Conservation (phyloP, 495 filamentous ascomycete genomes). For the Margaritispora aquatica region DNA sequence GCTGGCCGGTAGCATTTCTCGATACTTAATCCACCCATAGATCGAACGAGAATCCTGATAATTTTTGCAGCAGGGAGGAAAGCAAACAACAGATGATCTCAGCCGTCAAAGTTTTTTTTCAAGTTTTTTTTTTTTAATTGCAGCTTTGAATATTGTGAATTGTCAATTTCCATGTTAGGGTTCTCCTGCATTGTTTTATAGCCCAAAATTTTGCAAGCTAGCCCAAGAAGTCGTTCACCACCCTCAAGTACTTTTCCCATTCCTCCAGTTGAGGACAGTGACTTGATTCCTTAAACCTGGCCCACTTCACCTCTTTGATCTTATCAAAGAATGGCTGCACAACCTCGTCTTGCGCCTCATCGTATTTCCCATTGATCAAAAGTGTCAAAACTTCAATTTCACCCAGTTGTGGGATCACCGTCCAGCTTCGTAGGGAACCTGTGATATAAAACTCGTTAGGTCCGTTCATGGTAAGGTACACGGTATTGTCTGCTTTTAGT, state of each 20-base stretch:
- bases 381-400: conserved; percentile 36
- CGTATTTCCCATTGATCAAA: conserved; percentile 44
- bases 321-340: conserved; percentile 38
- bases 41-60: no score
- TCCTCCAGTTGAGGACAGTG: conserved; percentile 42
- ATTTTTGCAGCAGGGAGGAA: no score
- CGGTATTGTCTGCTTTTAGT: conserved; percentile 36
- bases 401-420: conserved; percentile 25
- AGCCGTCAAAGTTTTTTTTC: no score
- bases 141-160: no score
- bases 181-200: not conserved
- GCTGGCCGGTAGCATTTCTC: no score
- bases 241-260: conserved; percentile 29
- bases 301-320: conserved; percentile 41
- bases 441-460: conserved; percentile 40
- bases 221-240: conserved; percentile 17
- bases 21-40: no score
- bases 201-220: not conserved
- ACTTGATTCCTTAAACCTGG: conserved; percentile 34
- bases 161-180: not conserved
- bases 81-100: no score
- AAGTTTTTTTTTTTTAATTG: no score
- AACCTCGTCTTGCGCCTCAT: conserved; percentile 39
- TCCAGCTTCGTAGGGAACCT: conserved; percentile 40
- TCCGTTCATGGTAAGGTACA: conserved; percentile 43